Percentiles rank a stretch among this genome's conserved stretches.
Conservation (phyloP, 768 basidiomycete species). For the Cyathus striatus region DNA sequence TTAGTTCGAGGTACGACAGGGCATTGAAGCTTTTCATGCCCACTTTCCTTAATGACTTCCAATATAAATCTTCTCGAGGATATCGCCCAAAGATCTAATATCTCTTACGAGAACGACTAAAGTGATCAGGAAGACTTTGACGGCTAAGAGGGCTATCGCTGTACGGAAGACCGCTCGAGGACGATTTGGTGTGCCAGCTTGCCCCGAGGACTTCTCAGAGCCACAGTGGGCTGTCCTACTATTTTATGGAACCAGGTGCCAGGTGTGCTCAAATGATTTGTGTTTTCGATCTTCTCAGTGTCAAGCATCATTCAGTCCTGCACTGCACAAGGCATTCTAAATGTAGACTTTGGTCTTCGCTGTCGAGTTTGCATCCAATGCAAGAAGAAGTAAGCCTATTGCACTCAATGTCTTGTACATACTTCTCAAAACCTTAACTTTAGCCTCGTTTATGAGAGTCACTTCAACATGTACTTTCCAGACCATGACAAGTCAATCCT, state of each 20-base stretch:
- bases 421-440: no score
- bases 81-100: no score
- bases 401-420: no score
- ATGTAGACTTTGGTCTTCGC: constrained; percentile 18
- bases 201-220: constrained; percentile 18
- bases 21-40: no score
- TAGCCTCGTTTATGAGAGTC: constrained; percentile 21
- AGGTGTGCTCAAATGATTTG: constrained; percentile 10
- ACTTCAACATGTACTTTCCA: constrained; percentile 18
- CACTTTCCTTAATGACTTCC: no score
- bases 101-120: constrained; percentile 16
- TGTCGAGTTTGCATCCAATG: constrained; percentile 19
- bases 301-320: constrained; percentile 9
- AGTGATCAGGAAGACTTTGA: constrained; percentile 13
- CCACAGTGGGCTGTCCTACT: constrained; percentile 19
- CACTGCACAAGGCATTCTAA: constrained; percentile 9
- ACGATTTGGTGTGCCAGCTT: constrained; percentile 10
- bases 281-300: background rate
- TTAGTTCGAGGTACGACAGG: constrained; percentile 13
- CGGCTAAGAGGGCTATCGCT: constrained; percentile 7
- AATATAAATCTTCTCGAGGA: no score
- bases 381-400: constrained; percentile 23
- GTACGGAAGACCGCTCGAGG: constrained; percentile 19
- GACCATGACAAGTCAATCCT: constrained; percentile 16
- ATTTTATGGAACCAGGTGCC: constrained; percentile 15